These are phyloP conservation scores for Nitzschia inconspicua DNA, from an alignment of 108 stramenopile genomes.

Conservation along the genomic window DNA sequence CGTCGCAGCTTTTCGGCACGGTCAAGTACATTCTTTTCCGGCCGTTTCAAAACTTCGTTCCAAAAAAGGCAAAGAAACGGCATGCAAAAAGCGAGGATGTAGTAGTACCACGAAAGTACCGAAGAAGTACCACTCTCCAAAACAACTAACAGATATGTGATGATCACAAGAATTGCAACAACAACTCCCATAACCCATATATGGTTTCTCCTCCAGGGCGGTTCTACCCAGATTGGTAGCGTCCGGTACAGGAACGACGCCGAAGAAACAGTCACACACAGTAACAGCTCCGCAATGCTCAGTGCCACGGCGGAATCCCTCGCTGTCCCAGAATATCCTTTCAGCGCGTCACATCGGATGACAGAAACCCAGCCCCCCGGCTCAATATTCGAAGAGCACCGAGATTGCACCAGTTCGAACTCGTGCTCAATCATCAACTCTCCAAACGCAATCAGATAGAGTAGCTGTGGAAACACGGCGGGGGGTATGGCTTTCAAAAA, in stretches of 20 bases:
- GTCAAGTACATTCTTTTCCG: constrained; percentile 45
- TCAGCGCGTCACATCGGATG: constrained; percentile 63
- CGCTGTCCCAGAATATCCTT: constrained; percentile 56
- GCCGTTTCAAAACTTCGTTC: constrained; percentile 61
- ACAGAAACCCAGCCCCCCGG: constrained; percentile 34
- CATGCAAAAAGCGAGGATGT: constrained; percentile 37
- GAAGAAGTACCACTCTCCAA: constrained; percentile 36
- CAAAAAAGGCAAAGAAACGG: constrained; percentile 58
- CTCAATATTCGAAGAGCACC: constrained; percentile 9
- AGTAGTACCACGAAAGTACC: constrained; percentile 72
- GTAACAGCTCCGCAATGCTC: constrained; percentile 48
- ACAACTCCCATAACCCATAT: constrained; percentile 44
- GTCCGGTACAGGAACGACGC: constrained; percentile 64
- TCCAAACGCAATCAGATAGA: constrained; percentile 66
- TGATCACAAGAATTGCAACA: constrained; percentile 26
- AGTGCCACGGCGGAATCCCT: constrained; percentile 46
- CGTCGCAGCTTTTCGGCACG: constrained; percentile 79
- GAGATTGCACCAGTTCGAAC: constrained; percentile 17
- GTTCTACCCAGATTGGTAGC: constrained; percentile 44
- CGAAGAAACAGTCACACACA: constrained; percentile 56
- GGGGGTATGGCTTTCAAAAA: constrained; percentile 56
- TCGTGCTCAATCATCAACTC: constrained; percentile 44
- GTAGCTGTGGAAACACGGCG: constrained; percentile 58
- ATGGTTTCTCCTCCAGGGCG: constrained; percentile 63
- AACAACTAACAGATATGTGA: constrained; percentile 36